Conservation (phyloP, 176 grass and related monocot species). For the Musa schizocarpa region DNA sequence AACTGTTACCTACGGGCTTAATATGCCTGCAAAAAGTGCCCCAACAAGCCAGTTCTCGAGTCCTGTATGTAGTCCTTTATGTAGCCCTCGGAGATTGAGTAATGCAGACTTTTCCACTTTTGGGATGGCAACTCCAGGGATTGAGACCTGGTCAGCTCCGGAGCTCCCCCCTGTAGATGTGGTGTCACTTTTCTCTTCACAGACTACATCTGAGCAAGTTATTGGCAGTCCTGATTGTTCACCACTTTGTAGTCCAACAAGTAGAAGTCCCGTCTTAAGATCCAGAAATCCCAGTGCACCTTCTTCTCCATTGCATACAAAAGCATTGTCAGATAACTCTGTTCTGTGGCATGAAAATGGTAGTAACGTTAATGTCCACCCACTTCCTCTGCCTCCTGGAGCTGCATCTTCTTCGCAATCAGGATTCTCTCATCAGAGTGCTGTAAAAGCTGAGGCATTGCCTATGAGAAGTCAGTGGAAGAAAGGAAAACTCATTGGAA, state of each 20-base stretch:
- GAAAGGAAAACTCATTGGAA: slow-evolving; percentile 80
- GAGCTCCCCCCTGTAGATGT: slow-evolving; percentile 35
- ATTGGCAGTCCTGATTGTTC: slow-evolving; percentile 34
- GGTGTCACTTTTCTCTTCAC: slow-evolving; percentile 29
- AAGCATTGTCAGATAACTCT: slow-evolving; percentile 39
- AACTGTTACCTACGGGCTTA: slow-evolving; percentile 41
- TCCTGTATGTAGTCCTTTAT: slow-evolving; percentile 52
- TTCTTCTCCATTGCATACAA: slow-evolving; percentile 68
- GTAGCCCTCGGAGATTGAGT: slow-evolving; percentile 63
- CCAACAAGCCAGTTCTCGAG: slow-evolving; percentile 68
- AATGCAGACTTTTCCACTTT: slow-evolving; percentile 36
- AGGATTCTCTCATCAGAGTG: slow-evolving; percentile 34
- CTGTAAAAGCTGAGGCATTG: slow-evolving; percentile 37
- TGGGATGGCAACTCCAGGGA: slow-evolving; percentile 26
- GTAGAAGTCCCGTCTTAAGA: slow-evolving; percentile 35
- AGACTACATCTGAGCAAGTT: slow-evolving; percentile 46
- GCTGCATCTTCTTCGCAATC: slow-evolving; percentile 34
- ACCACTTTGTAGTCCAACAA: slow-evolving; percentile 4
- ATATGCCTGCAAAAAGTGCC: slow-evolving; percentile 76
- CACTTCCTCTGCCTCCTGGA: slow-evolving; percentile 72
- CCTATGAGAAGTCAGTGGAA: slow-evolving; percentile 70
- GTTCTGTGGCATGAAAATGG: slow-evolving; percentile 31
- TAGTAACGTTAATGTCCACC: slow-evolving; percentile 42
- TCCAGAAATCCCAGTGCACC: slow-evolving; percentile 70
- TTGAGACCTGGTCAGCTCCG: slow-evolving; percentile 34